Base-by-base conservation (phyloP, 129 eudicot genomes). In the Tanacetum coccineum region DNA sequence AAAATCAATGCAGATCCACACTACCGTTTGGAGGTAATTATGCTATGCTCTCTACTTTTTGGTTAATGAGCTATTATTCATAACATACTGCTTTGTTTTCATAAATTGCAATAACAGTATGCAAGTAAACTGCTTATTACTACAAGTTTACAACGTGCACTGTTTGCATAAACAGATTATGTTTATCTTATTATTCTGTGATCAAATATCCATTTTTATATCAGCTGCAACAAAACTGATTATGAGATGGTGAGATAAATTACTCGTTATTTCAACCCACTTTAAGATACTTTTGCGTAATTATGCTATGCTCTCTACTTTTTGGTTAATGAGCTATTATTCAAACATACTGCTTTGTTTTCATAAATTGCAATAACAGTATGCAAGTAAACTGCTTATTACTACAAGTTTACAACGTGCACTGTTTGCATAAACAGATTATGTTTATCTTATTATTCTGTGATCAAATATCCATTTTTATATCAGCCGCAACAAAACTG, bases 1-100 rank as follows among this genome's bases (percentile, higher is more conserved):
- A 91, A 91, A 75, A 86, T 91, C 49, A 87, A 83, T 76, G 93
- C 93, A 19, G 87, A 87, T 73, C 96, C 90, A 59, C 61, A 59
- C 59, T 72, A 83, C 57, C 90, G 79, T 46, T 67, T 78, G n/a
- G 90, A 91, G 96, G 95, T 91, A 67, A 21, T 73, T 62, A n/a
- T n/a, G n/a, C n/a, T n/a, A 58, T 75, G 58, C 62, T 40, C 25
- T 53, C 57, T 56, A 46, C 53, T 28, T 59, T 18, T 30, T 22
- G 13, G 15, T 39, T 14, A 40, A 18, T 47, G 13, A 48, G 25
- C 58, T 70, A 14, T n/a, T n/a, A n/a, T 12, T 56, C 44, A 20
- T 62, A 36, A 51, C 49, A 52, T 62, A 51, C 70, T 50, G 12
- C 25, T 25, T 57, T 44, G 21, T 54, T 50, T 20, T 50, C 46